These are phyloP conservation scores for Aspergillus sp. DNA, from an alignment of 2,329 filamentous ascomycete species.

Conservation along the genomic window DNA sequence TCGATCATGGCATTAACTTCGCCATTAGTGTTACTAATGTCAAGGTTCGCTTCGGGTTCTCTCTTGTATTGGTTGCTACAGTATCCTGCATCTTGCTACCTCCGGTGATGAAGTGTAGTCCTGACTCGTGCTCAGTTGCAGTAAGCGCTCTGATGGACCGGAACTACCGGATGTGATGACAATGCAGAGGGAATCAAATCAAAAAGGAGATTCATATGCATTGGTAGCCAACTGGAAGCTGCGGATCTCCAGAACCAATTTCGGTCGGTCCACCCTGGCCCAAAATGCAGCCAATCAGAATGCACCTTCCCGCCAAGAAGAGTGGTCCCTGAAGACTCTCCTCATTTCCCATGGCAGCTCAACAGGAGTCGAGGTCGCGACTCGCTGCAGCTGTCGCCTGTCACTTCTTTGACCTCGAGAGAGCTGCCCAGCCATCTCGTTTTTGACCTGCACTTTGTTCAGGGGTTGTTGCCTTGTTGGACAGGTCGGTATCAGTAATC, in stretches of 20 bases:
- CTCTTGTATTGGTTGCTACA: no score
- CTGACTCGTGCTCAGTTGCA: no score
- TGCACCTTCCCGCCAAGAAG: conserved; percentile 16
- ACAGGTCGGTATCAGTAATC: background rate
- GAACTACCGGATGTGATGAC: conserved; percentile 18
- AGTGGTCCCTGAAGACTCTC: conserved; percentile 15
- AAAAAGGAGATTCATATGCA: conserved; percentile 8
- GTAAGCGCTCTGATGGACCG: conserved; percentile 25
- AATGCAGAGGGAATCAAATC: background rate
- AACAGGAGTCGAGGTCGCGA: background rate
- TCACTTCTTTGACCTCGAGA: background rate
- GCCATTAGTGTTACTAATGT: background rate
- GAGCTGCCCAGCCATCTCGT: conserved; percentile 2
- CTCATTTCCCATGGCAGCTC: background rate
- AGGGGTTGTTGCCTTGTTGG: background rate
- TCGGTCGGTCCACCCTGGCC: conserved; percentile 30
- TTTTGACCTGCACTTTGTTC: background rate
- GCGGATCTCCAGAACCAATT: conserved; percentile 30
- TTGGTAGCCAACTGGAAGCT: conserved; percentile 25
- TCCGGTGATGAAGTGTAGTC: no score
- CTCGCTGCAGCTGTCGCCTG: background rate
- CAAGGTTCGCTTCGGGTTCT: no score
- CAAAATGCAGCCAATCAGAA: conserved; percentile 19
- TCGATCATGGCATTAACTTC: background rate
- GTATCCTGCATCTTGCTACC: no score